Evolutionary conservation across 768 basidiomycete genomes (phyloP), one percentile per base, ranked within the genome.

Genomic region (Boletus coccyginus): DNA sequence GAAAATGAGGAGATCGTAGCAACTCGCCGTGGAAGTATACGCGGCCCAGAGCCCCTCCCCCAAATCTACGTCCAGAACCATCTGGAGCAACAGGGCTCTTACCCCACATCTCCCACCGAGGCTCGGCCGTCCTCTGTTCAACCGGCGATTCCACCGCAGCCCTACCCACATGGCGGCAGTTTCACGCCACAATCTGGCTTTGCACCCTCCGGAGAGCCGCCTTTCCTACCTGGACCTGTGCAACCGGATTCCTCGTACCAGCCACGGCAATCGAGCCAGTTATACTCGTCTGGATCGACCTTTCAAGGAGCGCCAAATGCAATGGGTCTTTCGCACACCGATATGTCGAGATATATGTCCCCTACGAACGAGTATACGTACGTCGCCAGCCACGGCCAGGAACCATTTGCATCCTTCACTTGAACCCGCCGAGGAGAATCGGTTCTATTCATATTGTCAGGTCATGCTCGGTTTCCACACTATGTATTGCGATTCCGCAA

Each of bases 1-100:
- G 61, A 60, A 47, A 64, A 54, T 9, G 62, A 58, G 2, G 69
- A 70, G 33, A 56, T 71, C 2, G 35, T 33, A 4, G 31, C 47
- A 10, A 61, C 60, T 1, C 68, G 71, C 14, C 72, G 71, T 5
- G 63, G 59, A 12, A 71, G 70, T 17, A 62, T 71, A 36, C 64
- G 65, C 7, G 39, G 52, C 0, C 62, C 52, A 19, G 64, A 70
- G 17, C 36, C 61, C 0, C 46, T 70, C 7, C 57, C 69, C 3
- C 63, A 67, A 2, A 57, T 70, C 27, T 67, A 64, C 39, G 62
- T 66, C 17, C 68, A 57, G 46, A 57, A 46, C 45, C 56, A 33
- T 7, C 49, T 60, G 17, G 61, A 66, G 31, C 7, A 54, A 3
- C 69, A 57, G 10, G 53, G 43, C 3, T 17, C 63, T 32, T 70